These are phyloP conservation scores for Microbotryomycetes sp. DNA, from an alignment of 1,284 basidiomycete species.

Conservation along the genomic window DNA sequence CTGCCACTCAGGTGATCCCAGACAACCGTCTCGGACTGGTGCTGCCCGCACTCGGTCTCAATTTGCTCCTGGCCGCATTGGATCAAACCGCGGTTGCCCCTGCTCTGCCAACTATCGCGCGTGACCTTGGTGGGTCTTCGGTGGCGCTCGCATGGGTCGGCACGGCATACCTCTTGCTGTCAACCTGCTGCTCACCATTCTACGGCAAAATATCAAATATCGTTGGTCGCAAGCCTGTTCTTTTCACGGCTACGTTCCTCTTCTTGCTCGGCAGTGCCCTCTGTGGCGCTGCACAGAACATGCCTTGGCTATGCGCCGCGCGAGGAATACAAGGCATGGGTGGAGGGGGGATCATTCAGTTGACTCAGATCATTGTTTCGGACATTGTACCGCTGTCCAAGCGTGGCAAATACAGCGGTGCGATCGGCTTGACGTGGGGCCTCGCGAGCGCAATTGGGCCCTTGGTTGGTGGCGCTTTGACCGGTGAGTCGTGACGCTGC, in stretches of 20 bases:
- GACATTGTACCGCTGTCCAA: slow-evolving; percentile 59
- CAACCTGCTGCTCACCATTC: slow-evolving; percentile 59
- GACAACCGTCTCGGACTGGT: slow-evolving; percentile 48
- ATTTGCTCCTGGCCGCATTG: slow-evolving; percentile 50
- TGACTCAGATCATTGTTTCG: slow-evolving; percentile 56
- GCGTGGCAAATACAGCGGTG: slow-evolving; percentile 64
- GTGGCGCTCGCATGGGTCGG: slow-evolving; percentile 16
- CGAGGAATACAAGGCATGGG: slow-evolving; percentile 77
- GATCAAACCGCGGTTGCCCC: slow-evolving; percentile 43
- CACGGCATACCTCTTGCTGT: slow-evolving; percentile 57
- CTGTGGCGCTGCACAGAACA: slow-evolving; percentile 70
- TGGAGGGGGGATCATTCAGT: slow-evolving; percentile 60
- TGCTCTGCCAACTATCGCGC: slow-evolving; percentile 29
- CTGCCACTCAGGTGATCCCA: slow-evolving; percentile 14
- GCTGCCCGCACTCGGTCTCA: slow-evolving; percentile 50
- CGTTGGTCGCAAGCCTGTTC: slow-evolving; percentile 62
- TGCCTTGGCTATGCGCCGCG: slow-evolving; percentile 63
- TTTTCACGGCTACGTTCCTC: slow-evolving; percentile 58
- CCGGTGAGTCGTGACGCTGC: too few relatives aligned
- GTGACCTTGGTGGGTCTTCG: slow-evolving; percentile 22
- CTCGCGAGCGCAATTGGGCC: slow-evolving; percentile 65
- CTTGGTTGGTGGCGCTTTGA: slow-evolving; percentile 47
- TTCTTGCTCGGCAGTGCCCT: slow-evolving; percentile 75
- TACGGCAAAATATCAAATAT: slow-evolving; percentile 62
- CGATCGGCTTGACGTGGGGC: slow-evolving; percentile 71